These are phyloP conservation scores for Senecio squalidus DNA, from an alignment of 140 eudicot genomes.

Conservation along the genomic window DNA sequence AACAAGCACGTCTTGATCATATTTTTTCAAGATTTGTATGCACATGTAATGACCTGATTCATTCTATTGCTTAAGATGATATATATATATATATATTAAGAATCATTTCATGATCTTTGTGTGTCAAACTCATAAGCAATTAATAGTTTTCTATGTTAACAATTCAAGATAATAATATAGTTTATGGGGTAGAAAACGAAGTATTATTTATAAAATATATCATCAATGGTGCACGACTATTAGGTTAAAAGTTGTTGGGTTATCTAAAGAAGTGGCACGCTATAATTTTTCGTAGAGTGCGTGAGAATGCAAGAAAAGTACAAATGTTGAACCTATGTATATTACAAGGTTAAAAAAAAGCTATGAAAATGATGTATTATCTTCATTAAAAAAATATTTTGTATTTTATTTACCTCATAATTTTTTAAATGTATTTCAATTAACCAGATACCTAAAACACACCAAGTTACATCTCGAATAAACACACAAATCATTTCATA, in stretches of 20 bases:
- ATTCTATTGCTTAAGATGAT: neutral
- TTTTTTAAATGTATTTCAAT: too few relatives aligned
- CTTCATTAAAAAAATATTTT: too few relatives aligned
- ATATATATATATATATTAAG: neutral
- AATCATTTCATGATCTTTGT: neutral
- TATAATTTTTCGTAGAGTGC: conserved; percentile 12
- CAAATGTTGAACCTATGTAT: conserved; percentile 1
- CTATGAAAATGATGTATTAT: neutral
- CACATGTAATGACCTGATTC: conserved; percentile 15
- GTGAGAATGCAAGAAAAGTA: neutral
- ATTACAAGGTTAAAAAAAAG: neutral
- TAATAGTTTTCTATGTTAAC: neutral
- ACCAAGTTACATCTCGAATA: too few relatives aligned
- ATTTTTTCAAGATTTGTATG: neutral
- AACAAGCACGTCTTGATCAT: conserved; percentile 5
- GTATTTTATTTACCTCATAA: too few relatives aligned
- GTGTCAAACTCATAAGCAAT: neutral
- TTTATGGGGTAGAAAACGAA: neutral
- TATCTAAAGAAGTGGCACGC: conserved; percentile 17
- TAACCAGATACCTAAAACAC: too few relatives aligned
- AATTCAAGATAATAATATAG: neutral
- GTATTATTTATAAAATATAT: neutral
- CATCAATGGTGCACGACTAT: conserved; percentile 15
- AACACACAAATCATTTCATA: too few relatives aligned
- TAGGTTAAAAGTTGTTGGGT: conserved; percentile 33